These are phyloP conservation scores for Pyrus hybrid DNA, from an alignment of 331 rosid genomes.

Conservation along the genomic window DNA sequence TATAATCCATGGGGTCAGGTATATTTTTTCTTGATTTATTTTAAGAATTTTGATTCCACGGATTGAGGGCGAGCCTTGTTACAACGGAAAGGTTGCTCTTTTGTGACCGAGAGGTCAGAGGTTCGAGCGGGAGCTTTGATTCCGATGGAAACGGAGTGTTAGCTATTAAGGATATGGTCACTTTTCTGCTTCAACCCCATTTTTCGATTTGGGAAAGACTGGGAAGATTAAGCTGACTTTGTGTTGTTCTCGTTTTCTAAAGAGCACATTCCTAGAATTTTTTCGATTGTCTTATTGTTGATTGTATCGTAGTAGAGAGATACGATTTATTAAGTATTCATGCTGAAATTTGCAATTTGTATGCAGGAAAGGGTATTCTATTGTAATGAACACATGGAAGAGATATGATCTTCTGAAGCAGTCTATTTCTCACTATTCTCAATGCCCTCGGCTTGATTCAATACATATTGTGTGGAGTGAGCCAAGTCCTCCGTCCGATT, in stretches of 20 bases:
- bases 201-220: neutral
- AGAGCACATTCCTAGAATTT: neutral
- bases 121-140: neutral
- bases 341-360: conserved; percentile 1
- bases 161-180: neutral
- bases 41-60: neutral
- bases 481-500: conserved; percentile 64
- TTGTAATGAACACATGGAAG: conserved; percentile 97
- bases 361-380: conserved; percentile 76
- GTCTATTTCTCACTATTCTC: conserved; percentile 76
- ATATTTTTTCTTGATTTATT: too few species aligned
- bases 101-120: too few species aligned
- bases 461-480: conserved; percentile 95
- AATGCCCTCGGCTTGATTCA: conserved; percentile 67
- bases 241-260: neutral
- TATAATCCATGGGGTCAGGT: neutral
- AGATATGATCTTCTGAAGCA: conserved; percentile 90
- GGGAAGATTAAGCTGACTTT: neutral
- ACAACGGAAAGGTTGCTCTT: too few species aligned
- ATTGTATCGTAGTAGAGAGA: neutral
- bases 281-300: neutral
- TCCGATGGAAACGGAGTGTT: neutral
- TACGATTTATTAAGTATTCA: neutral
- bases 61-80: neutral
- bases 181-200: neutral